phyloP scores from a whole-genome alignment of 2,329 filamentous ascomycete genomes.

The Chaetomiaceae sp. region DNA sequence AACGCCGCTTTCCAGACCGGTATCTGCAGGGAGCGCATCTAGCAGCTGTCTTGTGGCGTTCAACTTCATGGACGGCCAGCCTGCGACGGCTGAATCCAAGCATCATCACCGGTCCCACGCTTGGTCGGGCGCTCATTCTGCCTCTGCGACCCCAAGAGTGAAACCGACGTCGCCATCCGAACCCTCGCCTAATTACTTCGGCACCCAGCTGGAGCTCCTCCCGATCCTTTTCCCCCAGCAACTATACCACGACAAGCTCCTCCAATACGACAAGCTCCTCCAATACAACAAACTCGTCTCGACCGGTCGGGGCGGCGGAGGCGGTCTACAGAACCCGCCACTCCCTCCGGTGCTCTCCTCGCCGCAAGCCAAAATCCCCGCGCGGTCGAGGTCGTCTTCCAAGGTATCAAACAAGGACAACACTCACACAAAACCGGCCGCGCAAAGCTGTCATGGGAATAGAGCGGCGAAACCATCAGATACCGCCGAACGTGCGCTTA shows the following conservation, averaged over 20 bases:
- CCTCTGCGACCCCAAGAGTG: slow-evolving; percentile 28
- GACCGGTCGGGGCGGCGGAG: slow-evolving; percentile 47
- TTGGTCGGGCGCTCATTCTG: slow-evolving; percentile 36
- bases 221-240: slow-evolving; percentile 58
- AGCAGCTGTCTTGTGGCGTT: slow-evolving; percentile 9
- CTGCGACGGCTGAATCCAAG: slow-evolving; percentile 46
- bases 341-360: slow-evolving; percentile 53
- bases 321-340: slow-evolving; percentile 53
- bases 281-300: slow-evolving; percentile 64
- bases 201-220: slow-evolving; percentile 45
- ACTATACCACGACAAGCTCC: slow-evolving; percentile 57
- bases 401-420: slow-evolving; percentile 55
- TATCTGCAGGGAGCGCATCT: slow-evolving; percentile 8
- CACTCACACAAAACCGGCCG: slow-evolving; percentile 42
- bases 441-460: slow-evolving; percentile 61
- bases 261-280: slow-evolving; percentile 62
- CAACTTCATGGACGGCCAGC: slow-evolving; percentile 49
- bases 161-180: slow-evolving; percentile 33
- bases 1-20: slow-evolving; percentile 10
- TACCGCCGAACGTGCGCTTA: slow-evolving; percentile 58
- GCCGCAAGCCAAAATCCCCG: slow-evolving; percentile 52
- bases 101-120: slow-evolving; percentile 43
- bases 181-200: slow-evolving; percentile 26
- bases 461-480: slow-evolving; percentile 52
- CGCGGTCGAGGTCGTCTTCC: slow-evolving; percentile 56